Base-by-base conservation (phyloP, 2,329 filamentous ascomycete species). In the Pseudofabraea citricarpa region DNA sequence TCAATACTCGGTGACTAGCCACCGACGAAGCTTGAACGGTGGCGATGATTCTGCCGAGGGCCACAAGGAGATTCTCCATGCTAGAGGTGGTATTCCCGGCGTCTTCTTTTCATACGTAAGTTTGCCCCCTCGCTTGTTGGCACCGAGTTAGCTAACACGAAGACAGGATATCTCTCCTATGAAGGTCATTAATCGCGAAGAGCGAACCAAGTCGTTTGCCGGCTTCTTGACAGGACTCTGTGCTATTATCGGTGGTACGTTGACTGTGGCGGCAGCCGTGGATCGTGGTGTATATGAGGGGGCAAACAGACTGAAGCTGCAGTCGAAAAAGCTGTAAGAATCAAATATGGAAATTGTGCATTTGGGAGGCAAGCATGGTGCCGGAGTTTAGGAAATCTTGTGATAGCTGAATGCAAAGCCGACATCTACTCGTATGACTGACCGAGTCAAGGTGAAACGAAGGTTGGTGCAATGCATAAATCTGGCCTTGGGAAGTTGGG, bases 131-230 rank as follows among this genome's bases (percentile, higher is more conserved):
- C n/a, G n/a, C n/a, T n/a, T n/a, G n/a, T n/a, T n/a, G n/a, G n/a
- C n/a, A n/a, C n/a, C n/a, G n/a, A n/a, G n/a, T n/a, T n/a, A n/a
- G n/a, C n/a, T n/a, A n/a, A n/a, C n/a, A n/a, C n/a, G n/a, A n/a
- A n/a, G n/a, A 26, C 43, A 90, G 86, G 93, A 98, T 58, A 98
- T 98, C 64, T 97, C 91, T 2, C 93, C 93, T 5, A 98, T 98
- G 93, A 98, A 97, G 71, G 91, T 98, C 48, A 86, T 98, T 68
- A 98, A 98, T 72, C 85, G 90, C 43, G 94, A 98, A 70, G 85
- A 87, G 54, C 81, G 88, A 36, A 74, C 83, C 48, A 97, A 97
- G 74, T 86, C 85, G 4, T 94, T 98, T 64, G 81, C 88, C 1
- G 87, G 87, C 15, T 98, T 98, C 73, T 67, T 98, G 46, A 91